These are phyloP conservation scores for Mucor irregularis DNA, from an alignment of 371 early-diverging fungal species.

Conservation along the genomic window DNA sequence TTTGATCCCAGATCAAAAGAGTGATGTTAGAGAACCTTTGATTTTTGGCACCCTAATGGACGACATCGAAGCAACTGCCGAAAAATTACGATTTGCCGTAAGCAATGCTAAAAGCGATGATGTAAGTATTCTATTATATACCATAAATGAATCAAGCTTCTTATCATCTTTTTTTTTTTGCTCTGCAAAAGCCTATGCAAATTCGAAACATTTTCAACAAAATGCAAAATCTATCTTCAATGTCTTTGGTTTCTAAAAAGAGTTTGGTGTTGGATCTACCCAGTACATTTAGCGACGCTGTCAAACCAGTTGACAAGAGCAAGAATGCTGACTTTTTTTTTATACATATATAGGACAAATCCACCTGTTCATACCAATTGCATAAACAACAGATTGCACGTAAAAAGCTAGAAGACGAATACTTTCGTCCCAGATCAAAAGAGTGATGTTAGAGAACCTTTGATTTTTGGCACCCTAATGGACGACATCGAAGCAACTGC, in stretches of 20 bases:
- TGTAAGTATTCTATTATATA: too few species aligned
- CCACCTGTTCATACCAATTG: conserved; percentile 26
- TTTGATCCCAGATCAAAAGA: neutral
- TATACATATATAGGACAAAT: conserved; percentile 13
- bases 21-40: conserved; percentile 21
- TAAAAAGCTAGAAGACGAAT: conserved; percentile 23
- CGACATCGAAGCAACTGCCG: conserved; percentile 27
- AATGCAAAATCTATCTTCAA: conserved; percentile 11
- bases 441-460: conserved; percentile 19
- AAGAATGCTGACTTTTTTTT: neutral
- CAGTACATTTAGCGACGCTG: neutral
- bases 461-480: conserved; percentile 20
- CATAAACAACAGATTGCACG: conserved; percentile 22
- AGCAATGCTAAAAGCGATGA: conserved; percentile 33
- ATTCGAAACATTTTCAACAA: conserved; percentile 18
- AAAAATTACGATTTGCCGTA: conserved; percentile 35
- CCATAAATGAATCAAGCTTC: neutral
- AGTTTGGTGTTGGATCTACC: conserved; percentile 16
- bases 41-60: conserved; percentile 24
- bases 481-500: conserved; percentile 29
- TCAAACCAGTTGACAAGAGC: neutral
- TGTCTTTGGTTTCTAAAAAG: conserved; percentile 5
- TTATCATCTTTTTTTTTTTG: neutral
- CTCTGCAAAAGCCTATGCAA: conserved; percentile 16
- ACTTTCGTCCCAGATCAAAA: conserved; percentile 13